Evolutionary conservation across 1,284 basidiomycete genomes (phyloP).

Genomic region (Tetrapyrgos nigripes): DNA sequence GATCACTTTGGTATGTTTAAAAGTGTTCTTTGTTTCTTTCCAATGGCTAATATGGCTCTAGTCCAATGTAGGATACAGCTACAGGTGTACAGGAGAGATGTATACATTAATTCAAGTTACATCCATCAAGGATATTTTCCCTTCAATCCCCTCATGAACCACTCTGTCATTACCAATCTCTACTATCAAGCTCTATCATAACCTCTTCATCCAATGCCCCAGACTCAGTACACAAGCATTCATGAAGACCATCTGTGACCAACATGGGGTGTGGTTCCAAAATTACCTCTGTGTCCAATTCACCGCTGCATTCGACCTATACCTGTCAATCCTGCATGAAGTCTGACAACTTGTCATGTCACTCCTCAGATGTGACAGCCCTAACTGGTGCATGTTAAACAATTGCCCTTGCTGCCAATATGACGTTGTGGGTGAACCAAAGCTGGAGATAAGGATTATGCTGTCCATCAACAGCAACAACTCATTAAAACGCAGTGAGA

Average conservation of each 20-base stretch:
- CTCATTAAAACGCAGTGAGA: background rate
- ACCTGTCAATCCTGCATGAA: background rate
- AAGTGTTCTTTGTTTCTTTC: background rate
- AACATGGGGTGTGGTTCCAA: background rate
- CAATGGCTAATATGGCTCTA: background rate
- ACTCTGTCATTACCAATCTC: background rate
- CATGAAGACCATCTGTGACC: background rate
- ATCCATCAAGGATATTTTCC: conserved; percentile 7
- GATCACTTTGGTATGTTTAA: background rate
- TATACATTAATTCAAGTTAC: conserved; percentile 1
- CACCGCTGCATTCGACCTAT: background rate
- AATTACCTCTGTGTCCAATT: background rate
- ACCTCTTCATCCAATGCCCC: conserved; percentile 9
- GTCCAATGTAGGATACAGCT: background rate
- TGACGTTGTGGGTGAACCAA: background rate
- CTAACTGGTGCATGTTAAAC: conserved; percentile 16
- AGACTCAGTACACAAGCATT: conserved; percentile 3
- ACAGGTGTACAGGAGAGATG: background rate
- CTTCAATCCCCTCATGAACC: conserved; percentile 6
- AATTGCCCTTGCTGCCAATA: conserved; percentile 26
- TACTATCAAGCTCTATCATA: conserved; percentile 6
- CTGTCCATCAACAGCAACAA: background rate
- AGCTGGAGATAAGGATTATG: background rate
- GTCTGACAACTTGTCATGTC: conserved; percentile 15
- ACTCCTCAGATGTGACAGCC: background rate